Evolutionary conservation across 495 filamentous ascomycete species (phyloP), one percentile per base, ranked within the genome.

Genomic region (Penicillium nucicola): DNA sequence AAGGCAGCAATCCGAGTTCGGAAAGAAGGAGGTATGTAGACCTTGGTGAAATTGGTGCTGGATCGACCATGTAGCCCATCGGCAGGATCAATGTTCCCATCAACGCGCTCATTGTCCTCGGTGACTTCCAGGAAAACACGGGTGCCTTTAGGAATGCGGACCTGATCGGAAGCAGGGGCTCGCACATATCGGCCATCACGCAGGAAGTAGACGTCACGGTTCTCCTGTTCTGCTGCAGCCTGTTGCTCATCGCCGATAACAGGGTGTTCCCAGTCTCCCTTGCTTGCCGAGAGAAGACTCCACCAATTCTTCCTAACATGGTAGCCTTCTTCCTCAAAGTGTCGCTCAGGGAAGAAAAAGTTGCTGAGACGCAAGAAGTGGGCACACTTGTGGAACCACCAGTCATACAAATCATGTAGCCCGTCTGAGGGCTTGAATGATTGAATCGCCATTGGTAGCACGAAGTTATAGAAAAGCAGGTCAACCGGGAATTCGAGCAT

Each of bases 311-410:
- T 67, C 25, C 78, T 61, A 34, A 84, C 71, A 58, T 80, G 69
- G 34, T 73, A 75, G 4, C 93, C 92, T 64, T 96, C 89, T 61
- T 99, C 93, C 38, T 97, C 92, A 12, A 76, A 58, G 33, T 77
- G 77, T 56, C 86, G 80, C 40, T 95, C 88, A 2, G 86, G 89
- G 57, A 99, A 96, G 54, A 99, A 81, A 64, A 99, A 99, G 71
- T 90, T 84, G 13, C 89, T 90, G 50, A 99, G 72, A 38, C 93
- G 80, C 17, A 99, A 71, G 46, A 78, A 69, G 17, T 89, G 78
- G 1, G 92, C 92, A 63, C 92, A 97, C 55, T 81, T 81, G 52
- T 85, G 86, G 69, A 99, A 96, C 92, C 92, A 97, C 93, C 93
- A 97, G 35, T 81, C 83, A 62, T 96, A 99, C 73, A 95, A 82